These are phyloP conservation scores for Rhodotorula sp. DNA, from an alignment of 1,284 basidiomycete species.

Conservation along the genomic window DNA sequence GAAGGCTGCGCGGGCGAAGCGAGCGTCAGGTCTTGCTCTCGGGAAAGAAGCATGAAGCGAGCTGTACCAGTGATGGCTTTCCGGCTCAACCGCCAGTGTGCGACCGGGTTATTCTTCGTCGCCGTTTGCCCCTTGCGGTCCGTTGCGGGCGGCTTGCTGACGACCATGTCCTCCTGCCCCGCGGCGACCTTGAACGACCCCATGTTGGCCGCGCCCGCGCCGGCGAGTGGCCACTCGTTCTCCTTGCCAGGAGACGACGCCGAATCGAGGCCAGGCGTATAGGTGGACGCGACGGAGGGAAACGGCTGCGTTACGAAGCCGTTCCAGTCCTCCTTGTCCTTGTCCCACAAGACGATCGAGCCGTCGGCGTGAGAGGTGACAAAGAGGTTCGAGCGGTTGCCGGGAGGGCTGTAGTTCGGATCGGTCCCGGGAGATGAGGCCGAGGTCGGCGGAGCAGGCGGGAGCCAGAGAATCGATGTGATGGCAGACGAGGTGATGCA, in stretches of 20 bases:
- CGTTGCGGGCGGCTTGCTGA: slow-evolving; percentile 63
- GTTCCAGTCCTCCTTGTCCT: slow-evolving; percentile 72
- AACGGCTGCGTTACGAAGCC: slow-evolving; percentile 18
- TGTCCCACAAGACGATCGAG: slow-evolving; percentile 81
- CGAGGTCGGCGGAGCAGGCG: slow-evolving; percentile 56
- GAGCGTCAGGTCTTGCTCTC: too few relatives aligned
- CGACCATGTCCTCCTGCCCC: slow-evolving; percentile 60
- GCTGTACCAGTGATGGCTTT: slow-evolving; percentile 70
- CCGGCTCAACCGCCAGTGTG: slow-evolving; percentile 60
- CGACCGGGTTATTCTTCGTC: slow-evolving; percentile 73
- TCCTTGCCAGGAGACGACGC: slow-evolving; percentile 1
- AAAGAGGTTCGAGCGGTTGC: slow-evolving; percentile 61
- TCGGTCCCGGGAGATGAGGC: slow-evolving; percentile 1
- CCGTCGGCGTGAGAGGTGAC: slow-evolving; percentile 90
- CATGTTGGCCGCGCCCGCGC: not conserved
- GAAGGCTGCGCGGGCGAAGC: slow-evolving; percentile 62
- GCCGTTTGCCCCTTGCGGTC: slow-evolving; percentile 62
- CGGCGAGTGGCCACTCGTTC: slow-evolving; percentile 15
- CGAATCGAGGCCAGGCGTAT: not conserved
- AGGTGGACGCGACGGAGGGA: not conserved
- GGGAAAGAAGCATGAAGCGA: slow-evolving; percentile 10
- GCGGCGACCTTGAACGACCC: not conserved
- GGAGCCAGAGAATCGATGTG: slow-evolving; percentile 81
- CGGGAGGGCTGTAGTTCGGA: not conserved
- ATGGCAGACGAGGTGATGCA: slow-evolving; percentile 76